Conservation (phyloP, 129 eudicot species). For the Apium graveolens region DNA sequence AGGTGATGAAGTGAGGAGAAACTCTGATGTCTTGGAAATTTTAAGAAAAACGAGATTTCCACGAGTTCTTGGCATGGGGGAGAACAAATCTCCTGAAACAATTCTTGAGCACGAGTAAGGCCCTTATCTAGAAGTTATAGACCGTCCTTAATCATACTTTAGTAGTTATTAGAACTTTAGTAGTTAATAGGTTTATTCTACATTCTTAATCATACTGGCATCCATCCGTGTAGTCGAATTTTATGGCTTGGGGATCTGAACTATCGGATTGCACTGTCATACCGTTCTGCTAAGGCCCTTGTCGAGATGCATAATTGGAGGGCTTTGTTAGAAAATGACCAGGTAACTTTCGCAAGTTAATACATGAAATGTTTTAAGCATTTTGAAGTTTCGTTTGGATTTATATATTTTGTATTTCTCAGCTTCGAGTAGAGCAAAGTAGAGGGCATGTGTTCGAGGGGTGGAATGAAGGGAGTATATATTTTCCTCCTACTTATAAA, state of each 20-base stretch:
- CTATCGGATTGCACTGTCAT: constrained; percentile 75
- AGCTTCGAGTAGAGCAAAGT: constrained; percentile 78
- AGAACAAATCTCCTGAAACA: constrained; percentile 66
- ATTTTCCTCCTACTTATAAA: constrained; percentile 94
- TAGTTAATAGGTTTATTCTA: neutral
- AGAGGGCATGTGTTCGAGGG: constrained; percentile 79
- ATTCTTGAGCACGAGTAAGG: constrained; percentile 88
- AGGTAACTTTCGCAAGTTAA: constrained; percentile 41
- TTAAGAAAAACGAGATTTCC: constrained; percentile 83
- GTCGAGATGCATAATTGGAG: constrained; percentile 93
- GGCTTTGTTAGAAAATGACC: constrained; percentile 83
- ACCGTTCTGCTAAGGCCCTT: constrained; percentile 82
- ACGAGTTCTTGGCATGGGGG: constrained; percentile 45
- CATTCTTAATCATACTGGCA: constrained; percentile 9
- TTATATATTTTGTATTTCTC: constrained; percentile 6
- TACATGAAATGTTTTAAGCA: neutral
- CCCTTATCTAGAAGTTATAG: neutral
- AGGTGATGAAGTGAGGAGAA: constrained; percentile 82
- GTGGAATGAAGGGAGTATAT: constrained; percentile 88
- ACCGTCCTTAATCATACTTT: neutral
- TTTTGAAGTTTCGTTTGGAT: neutral
- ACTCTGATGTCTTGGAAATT: constrained; percentile 84
- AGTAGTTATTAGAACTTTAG: neutral
- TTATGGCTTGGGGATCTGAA: constrained; percentile 99
- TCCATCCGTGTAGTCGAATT: constrained; percentile 53